A percentile compares a stretch with the other conserved stretches of the same genome.
Conservation (phyloP, 2,329 filamentous ascomycete genomes). For the Colletotrichum sp. region DNA sequence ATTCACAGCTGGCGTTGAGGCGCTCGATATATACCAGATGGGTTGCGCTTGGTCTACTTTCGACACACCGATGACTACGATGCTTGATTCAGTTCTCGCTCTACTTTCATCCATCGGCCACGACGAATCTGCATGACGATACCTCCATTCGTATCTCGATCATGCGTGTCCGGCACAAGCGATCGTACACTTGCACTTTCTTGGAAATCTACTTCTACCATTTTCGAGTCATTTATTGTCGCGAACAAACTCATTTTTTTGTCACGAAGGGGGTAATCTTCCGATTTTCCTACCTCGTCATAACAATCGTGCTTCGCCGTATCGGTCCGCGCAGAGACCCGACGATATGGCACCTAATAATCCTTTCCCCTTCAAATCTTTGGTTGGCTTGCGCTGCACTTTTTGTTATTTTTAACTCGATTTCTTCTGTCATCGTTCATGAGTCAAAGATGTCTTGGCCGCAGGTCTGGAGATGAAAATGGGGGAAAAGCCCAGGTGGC, state of each 20-base stretch:
- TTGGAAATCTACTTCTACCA: conserved; percentile 29
- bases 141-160: conserved; percentile 54
- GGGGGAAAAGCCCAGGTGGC: conserved; percentile 42
- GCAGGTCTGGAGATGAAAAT: conserved; percentile 31
- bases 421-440: conserved; percentile 28
- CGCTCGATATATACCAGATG: conserved; percentile 24
- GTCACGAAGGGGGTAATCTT: not conserved
- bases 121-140: conserved; percentile 66
- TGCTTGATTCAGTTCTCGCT: conserved; percentile 20
- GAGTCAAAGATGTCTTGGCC: conserved; percentile 22
- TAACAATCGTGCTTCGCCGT: not conserved
- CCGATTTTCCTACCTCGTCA: not conserved
- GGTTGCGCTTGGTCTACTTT: conserved; percentile 25
- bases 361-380: not conserved
- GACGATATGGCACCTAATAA: conserved; percentile 19
- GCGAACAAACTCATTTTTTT: conserved; percentile 7
- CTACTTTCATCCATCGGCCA: conserved; percentile 40
- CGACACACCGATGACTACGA: conserved; percentile 23
- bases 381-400: conserved; percentile 19
- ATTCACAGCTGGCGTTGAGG: conserved; percentile 24
- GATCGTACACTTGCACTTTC: conserved; percentile 47
- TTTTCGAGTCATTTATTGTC: conserved; percentile 20
- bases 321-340: not conserved
- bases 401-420: conserved; percentile 31
- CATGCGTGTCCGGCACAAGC: conserved; percentile 66